phyloP scores from a whole-genome alignment of 1,284 basidiomycete genomes.

The Cryptococcus sp. region DNA sequence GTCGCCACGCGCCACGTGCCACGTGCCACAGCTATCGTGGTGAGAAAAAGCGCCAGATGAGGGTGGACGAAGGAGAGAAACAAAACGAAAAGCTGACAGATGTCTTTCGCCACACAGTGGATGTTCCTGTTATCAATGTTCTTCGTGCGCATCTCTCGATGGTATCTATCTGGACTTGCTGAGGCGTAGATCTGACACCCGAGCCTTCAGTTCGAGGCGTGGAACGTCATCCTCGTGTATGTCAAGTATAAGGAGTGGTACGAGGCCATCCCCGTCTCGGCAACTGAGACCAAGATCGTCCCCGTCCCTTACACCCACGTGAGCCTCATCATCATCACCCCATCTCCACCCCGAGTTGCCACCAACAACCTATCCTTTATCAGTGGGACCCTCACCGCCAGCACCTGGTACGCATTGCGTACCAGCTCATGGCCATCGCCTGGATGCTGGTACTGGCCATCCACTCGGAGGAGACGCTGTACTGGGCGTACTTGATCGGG shows the following conservation, averaged over 20 bases:
- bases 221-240: slow-evolving; percentile 24
- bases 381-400: slow-evolving; percentile 24
- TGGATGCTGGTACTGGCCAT: slow-evolving; percentile 27
- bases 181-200: neutral
- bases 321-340: neutral
- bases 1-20: no score
- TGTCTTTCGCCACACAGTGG: no score
- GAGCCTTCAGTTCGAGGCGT: slow-evolving; percentile 20
- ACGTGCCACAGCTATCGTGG: slow-evolving; percentile 20
- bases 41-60: neutral
- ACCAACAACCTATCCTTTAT: neutral
- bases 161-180: no score
- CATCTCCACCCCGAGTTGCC: neutral
- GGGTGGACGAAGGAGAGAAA: neutral
- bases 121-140: slow-evolving; percentile 18
- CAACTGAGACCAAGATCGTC: slow-evolving; percentile 16
- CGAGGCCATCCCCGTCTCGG: slow-evolving; percentile 17
- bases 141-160: slow-evolving; percentile 10
- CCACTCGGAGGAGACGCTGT: slow-evolving; percentile 38
- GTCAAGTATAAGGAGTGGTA: slow-evolving; percentile 32
- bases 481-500: slow-evolving; percentile 36
- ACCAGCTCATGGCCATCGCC: slow-evolving; percentile 26
- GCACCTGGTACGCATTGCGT: slow-evolving; percentile 18
- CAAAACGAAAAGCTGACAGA: no score
- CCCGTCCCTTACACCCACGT: slow-evolving; percentile 25